Conservation (phyloP, 257 asterid species). For the Plantago elongata region DNA sequence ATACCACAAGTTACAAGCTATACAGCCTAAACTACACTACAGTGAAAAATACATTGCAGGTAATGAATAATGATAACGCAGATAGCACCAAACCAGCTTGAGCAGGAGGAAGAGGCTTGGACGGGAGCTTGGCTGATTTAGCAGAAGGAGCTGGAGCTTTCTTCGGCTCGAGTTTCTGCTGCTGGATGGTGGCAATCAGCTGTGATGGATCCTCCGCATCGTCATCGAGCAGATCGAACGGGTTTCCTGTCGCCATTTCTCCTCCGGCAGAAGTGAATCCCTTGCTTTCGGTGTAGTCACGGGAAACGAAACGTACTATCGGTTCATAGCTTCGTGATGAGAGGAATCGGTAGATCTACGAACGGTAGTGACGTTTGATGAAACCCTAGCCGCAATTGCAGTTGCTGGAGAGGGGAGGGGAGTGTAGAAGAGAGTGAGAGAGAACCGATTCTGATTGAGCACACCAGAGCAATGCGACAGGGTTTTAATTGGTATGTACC, state of each 20-base stretch:
- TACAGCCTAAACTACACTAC: not conserved
- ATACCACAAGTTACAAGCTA: too few species aligned
- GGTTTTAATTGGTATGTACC: too few species aligned
- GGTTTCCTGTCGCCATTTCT: constrained; percentile 49
- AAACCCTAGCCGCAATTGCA: too few species aligned
- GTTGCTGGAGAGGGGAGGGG: too few species aligned
- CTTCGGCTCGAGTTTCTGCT: constrained; percentile 30
- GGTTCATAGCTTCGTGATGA: too few species aligned
- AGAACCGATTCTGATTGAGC: too few species aligned
- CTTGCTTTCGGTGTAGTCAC: too few species aligned
- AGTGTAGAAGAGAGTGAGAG: too few species aligned
- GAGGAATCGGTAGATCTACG: too few species aligned
- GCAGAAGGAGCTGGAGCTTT: constrained; percentile 10
- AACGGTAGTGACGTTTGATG: too few species aligned
- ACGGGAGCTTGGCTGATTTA: constrained; percentile 29
- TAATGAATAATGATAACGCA: not conserved
- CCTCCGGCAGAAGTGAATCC: not conserved
- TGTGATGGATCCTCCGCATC: constrained; percentile 49
- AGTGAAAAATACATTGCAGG: not conserved
- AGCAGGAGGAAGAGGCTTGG: constrained; percentile 69
- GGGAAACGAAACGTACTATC: too few species aligned
- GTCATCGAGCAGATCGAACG: constrained; percentile 54
- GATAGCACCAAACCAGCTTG: constrained; percentile 50
- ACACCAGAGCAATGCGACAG: too few species aligned
- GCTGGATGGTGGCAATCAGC: constrained; percentile 26